These are phyloP conservation scores for Trametes punicea DNA, from an alignment of 768 basidiomycete genomes.

Conservation along the genomic window DNA sequence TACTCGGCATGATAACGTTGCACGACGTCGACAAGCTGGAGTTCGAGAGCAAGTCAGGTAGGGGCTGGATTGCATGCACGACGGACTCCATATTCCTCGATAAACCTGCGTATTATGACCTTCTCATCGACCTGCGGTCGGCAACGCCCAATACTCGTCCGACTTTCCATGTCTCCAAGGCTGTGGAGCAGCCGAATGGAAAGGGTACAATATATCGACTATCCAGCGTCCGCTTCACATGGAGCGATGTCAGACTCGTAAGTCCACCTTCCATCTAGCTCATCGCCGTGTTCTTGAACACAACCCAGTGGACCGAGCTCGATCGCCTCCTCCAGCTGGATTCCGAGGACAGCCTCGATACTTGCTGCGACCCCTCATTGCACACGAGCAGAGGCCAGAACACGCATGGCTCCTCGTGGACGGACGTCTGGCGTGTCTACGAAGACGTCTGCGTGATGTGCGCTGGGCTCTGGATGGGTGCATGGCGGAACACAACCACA, in stretches of 20 bases:
- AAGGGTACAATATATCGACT: constrained; percentile 51
- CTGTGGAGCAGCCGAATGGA: constrained; percentile 34
- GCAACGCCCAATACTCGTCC: constrained; percentile 62
- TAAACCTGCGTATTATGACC: constrained; percentile 74
- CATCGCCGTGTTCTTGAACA: neutral
- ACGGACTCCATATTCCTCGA: constrained; percentile 85
- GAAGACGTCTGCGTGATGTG: constrained; percentile 84
- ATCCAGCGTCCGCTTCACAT: constrained; percentile 67
- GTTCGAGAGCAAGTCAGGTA: constrained; percentile 52
- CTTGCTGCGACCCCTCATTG: constrained; percentile 24
- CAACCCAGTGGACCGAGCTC: constrained; percentile 76
- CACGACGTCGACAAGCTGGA: constrained; percentile 64
- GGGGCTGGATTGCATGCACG: constrained; percentile 84
- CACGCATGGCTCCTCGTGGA: constrained; percentile 48
- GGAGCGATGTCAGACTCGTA: constrained; percentile 80
- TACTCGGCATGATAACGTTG: constrained; percentile 79
- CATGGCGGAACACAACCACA: constrained; percentile 53
- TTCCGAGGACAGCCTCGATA: constrained; percentile 26
- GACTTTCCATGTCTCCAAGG: constrained; percentile 59
- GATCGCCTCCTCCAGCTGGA: constrained; percentile 65
- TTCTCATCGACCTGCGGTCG: constrained; percentile 77
- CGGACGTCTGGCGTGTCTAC: constrained; percentile 77
- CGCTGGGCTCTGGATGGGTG: constrained; percentile 78
- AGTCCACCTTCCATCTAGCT: constrained; percentile 23
- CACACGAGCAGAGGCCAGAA: constrained; percentile 6